Percentiles rank a stretch among this genome's conserved stretches.
Conservation (phyloP, 2,329 filamentous ascomycete species). For the Leptographium lundbergii region DNA sequence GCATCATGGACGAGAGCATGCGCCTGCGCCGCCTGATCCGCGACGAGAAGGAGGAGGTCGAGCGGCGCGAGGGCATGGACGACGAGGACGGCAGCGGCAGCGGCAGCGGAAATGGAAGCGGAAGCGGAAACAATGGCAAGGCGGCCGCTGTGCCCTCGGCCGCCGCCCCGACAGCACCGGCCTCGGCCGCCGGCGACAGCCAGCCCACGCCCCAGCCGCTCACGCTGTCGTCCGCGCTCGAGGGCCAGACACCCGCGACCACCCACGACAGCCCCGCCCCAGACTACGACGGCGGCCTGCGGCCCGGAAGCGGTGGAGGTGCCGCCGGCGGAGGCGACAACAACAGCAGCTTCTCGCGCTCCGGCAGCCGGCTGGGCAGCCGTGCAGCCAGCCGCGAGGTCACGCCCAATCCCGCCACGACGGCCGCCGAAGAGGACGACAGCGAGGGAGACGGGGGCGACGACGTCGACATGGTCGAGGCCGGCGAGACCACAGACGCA, state of each 20-base stretch:
- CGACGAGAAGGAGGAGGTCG: slow-evolving; percentile 91
- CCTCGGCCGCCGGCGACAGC: slow-evolving; percentile 22
- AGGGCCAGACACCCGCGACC: background rate
- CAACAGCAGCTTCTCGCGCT: slow-evolving; percentile 25
- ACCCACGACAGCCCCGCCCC: slow-evolving; percentile 1
- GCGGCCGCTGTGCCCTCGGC: background rate
- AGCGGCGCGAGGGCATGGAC: slow-evolving; percentile 72
- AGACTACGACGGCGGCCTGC: slow-evolving; percentile 19
- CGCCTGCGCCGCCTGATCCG: slow-evolving; percentile 73
- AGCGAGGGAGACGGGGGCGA: slow-evolving; percentile 24
- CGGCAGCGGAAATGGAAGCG: background rate
- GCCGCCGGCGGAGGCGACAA: background rate
- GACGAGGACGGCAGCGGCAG: slow-evolving; percentile 45
- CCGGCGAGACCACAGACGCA: slow-evolving; percentile 9
- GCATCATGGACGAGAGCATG: slow-evolving; percentile 85
- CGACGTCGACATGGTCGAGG: slow-evolving; percentile 48
- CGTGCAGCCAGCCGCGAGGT: slow-evolving; percentile 16
- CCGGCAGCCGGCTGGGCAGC: slow-evolving; percentile 24
- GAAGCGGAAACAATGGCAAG: background rate
- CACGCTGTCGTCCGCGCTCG: slow-evolving; percentile 13
- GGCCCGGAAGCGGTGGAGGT: slow-evolving; percentile 15
- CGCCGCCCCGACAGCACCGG: background rate
- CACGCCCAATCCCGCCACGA: slow-evolving; percentile 23
- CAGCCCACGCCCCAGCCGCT: slow-evolving; percentile 33
- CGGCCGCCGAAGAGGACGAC: background rate